phyloP scores from a whole-genome alignment of 352 stramenopile species.

The Globisporangium emineosum region DNA sequence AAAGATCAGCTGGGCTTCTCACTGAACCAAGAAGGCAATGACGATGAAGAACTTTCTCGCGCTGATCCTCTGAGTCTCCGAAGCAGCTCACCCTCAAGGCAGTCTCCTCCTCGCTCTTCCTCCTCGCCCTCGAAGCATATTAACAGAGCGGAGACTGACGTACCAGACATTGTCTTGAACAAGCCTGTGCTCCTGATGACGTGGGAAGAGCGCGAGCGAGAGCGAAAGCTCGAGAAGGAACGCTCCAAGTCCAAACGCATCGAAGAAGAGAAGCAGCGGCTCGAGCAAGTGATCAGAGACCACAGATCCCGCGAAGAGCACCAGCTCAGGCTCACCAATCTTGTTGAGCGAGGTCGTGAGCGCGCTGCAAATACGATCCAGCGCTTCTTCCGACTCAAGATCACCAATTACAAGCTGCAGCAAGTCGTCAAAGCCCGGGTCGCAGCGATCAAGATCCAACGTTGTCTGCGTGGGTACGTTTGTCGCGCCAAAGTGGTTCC shows the following conservation, averaged over 20 bases:
- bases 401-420: neutral
- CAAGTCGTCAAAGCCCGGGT: neutral
- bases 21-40: neutral
- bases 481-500: constrained; percentile 22
- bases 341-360: constrained; percentile 20
- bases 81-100: neutral
- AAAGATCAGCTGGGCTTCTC: constrained; percentile 17
- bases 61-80: neutral
- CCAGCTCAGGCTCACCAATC: constrained; percentile 11
- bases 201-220: constrained; percentile 69
- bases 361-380: constrained; percentile 29
- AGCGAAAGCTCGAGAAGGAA: constrained; percentile 58
- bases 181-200: constrained; percentile 64
- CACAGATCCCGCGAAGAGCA: constrained; percentile 22
- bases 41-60: neutral
- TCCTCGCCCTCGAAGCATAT: neutral
- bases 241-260: constrained; percentile 53
- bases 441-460: constrained; percentile 32
- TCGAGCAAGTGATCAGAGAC: constrained; percentile 37
- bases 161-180: constrained; percentile 14
- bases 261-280: constrained; percentile 53
- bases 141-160: neutral
- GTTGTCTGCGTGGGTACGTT: constrained; percentile 26
- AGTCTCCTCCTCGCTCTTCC: neutral
- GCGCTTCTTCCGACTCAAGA: constrained; percentile 17